These are phyloP conservation scores for Penicillium lividum DNA, from an alignment of 495 filamentous ascomycete genomes.

Conservation along the genomic window DNA sequence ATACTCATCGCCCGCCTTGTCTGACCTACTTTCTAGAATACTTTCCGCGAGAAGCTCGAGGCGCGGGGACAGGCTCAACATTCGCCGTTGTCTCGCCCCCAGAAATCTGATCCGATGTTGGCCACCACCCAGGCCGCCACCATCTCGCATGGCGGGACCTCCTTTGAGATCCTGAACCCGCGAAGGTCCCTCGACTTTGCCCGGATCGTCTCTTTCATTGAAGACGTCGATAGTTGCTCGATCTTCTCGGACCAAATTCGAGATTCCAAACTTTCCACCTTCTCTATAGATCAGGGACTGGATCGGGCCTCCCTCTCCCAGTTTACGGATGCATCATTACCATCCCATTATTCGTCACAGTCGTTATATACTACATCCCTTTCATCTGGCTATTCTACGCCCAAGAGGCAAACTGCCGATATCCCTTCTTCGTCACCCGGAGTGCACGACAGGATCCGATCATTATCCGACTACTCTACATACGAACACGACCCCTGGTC, in stretches of 20 bases:
- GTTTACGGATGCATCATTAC: conserved; percentile 31
- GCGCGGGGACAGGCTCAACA: conserved; percentile 21
- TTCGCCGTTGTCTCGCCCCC: conserved; percentile 16
- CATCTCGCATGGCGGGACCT: conserved; percentile 43
- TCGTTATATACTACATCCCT: conserved; percentile 20
- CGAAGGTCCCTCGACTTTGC: conserved; percentile 42
- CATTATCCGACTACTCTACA: conserved; percentile 27
- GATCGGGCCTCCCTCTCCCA: conserved; percentile 30
- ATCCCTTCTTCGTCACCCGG: conserved; percentile 26
- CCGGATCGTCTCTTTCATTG: conserved; percentile 45
- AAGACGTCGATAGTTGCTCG: conserved; percentile 39
- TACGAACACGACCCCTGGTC: conserved; percentile 22
- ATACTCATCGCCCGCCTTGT: conserved; percentile 1
- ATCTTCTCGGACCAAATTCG: conserved; percentile 26
- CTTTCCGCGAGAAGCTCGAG: conserved; percentile 42
- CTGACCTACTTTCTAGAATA: conserved; percentile 33
- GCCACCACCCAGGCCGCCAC: conserved; percentile 33
- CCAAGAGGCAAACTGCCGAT: conserved; percentile 20
- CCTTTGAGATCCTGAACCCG: conserved; percentile 50
- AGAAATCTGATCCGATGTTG: conserved; percentile 36
- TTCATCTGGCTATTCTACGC: conserved; percentile 14
- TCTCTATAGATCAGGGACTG: conserved; percentile 22
- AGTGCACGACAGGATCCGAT: conserved; percentile 24
- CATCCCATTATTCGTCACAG: conserved; percentile 28
- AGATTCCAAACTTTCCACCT: conserved; percentile 27